Percentiles rank a stretch among this genome's conserved stretches.
phyloP scores from a whole-genome alignment of 768 basidiomycete genomes.

The Steccherinum ochraceum region DNA sequence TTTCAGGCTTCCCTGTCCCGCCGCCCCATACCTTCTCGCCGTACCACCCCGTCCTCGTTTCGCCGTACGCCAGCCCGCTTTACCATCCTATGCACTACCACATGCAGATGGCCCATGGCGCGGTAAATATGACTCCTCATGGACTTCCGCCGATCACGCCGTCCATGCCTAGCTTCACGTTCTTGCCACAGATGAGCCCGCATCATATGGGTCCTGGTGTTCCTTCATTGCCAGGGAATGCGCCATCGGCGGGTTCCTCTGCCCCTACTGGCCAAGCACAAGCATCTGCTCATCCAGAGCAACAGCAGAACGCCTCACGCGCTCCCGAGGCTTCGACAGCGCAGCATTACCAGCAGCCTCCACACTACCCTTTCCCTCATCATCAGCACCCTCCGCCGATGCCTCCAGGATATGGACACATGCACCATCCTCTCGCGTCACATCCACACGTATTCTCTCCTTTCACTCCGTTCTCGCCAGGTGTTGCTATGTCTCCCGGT shows the following conservation, averaged over 20 bases:
- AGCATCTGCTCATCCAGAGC: neutral
- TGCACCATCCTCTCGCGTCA: slow-evolving; percentile 2
- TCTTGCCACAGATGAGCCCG: slow-evolving; percentile 46
- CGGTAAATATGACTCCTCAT: slow-evolving; percentile 52
- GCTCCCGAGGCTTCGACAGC: neutral
- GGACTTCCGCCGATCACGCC: slow-evolving; percentile 94
- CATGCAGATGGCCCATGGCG: slow-evolving; percentile 17
- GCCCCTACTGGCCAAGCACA: neutral
- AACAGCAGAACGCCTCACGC: neutral
- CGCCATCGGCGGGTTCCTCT: neutral
- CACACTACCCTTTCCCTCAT: neutral
- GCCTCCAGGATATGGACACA: slow-evolving; percentile 5
- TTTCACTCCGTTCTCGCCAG: slow-evolving; percentile 57
- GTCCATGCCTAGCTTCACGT: slow-evolving; percentile 93
- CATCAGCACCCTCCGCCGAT: no score
- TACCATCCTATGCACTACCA: slow-evolving; percentile 28
- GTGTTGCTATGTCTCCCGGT: slow-evolving; percentile 65
- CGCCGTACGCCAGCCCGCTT: slow-evolving; percentile 30
- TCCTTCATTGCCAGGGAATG: slow-evolving; percentile 8
- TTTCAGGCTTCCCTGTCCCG: slow-evolving; percentile 32
- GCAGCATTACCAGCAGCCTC: neutral
- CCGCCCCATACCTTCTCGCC: slow-evolving; percentile 30
- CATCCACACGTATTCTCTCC: slow-evolving; percentile 20
- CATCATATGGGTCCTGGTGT: neutral
- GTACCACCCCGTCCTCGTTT: slow-evolving; percentile 14